Evolutionary conservation across 2,329 filamentous ascomycete genomes (phyloP).

Genomic region (Ophiocordyceps australis): DNA sequence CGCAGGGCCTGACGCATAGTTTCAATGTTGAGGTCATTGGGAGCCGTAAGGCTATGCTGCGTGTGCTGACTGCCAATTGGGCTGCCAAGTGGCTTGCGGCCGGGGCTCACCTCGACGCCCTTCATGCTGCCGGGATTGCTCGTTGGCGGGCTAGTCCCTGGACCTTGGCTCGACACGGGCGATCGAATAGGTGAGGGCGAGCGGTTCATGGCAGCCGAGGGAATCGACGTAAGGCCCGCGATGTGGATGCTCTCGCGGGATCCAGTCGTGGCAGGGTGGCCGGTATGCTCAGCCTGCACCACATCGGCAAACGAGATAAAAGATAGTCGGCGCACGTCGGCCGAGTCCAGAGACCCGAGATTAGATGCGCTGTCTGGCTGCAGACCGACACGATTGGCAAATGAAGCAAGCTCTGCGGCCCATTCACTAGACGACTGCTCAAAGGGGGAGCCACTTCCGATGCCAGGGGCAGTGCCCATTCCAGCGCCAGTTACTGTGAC

Average conservation of each 20-base stretch:
- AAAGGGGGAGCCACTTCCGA: constrained; percentile 11
- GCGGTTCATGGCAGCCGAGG: constrained; percentile 33
- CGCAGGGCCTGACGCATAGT: constrained; percentile 84
- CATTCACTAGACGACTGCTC: constrained; percentile 28
- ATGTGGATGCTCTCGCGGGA: constrained; percentile 55
- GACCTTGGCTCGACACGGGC: constrained; percentile 53
- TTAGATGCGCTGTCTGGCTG: constrained; percentile 48
- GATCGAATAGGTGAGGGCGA: constrained; percentile 71
- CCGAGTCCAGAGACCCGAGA: constrained; percentile 57
- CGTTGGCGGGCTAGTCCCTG: constrained; percentile 52
- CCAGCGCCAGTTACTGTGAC: constrained; percentile 40
- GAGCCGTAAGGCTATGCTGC: constrained; percentile 23
- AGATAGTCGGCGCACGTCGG: constrained; percentile 67
- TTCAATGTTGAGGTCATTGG: constrained; percentile 66
- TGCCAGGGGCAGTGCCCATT: too few relatives aligned
- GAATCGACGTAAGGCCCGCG: constrained; percentile 44
- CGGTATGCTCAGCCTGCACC: constrained; percentile 66
- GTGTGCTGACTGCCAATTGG: constrained; percentile 40
- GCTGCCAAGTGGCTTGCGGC: constrained; percentile 41
- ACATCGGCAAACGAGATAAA: constrained; percentile 97
- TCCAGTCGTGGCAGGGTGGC: constrained; percentile 27
- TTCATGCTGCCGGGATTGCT: constrained; percentile 61
- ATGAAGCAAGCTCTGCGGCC: constrained; percentile 38
- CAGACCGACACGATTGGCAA: constrained; percentile 24
- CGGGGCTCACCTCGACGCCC: constrained; percentile 53